These are phyloP conservation scores for Amanita rimosa DNA, from an alignment of 768 basidiomycete species.

Conservation along the genomic window DNA sequence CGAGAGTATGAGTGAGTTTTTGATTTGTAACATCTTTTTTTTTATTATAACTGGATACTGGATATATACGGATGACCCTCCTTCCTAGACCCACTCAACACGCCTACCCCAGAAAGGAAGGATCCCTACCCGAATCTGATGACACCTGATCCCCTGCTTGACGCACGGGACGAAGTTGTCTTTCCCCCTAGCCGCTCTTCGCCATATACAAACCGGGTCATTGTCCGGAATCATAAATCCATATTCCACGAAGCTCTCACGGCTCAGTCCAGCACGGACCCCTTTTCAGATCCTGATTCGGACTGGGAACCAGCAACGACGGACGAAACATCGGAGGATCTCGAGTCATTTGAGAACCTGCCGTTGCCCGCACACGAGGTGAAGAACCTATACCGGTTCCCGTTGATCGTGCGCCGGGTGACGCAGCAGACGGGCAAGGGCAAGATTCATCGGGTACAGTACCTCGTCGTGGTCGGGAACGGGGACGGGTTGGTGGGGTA, in stretches of 20 bases:
- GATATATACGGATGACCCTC: too few relatives aligned
- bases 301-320: conserved; percentile 13
- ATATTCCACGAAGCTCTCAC: conserved; percentile 38
- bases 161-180: conserved; percentile 42
- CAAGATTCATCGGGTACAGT: conserved; percentile 55
- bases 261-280: conserved; percentile 18
- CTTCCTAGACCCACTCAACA: neutral
- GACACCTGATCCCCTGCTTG: conserved; percentile 48
- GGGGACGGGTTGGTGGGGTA: conserved; percentile 76
- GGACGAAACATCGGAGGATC: conserved; percentile 21
- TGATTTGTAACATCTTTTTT: neutral
- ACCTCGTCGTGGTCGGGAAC: conserved; percentile 68
- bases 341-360: conserved; percentile 15
- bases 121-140: conserved; percentile 46
- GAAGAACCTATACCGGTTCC: conserved; percentile 24
- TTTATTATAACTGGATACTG: too few relatives aligned
- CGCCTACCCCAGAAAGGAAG: neutral
- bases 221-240: conserved; percentile 62
- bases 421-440: conserved; percentile 93
- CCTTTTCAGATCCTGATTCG: conserved; percentile 16
- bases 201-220: conserved; percentile 50
- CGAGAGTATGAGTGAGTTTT: conserved; percentile 3
- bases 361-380: conserved; percentile 13
- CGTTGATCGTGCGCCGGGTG: conserved; percentile 45
- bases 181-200: conserved; percentile 40